A percentile compares a stretch with the other conserved stretches of the same genome.
phyloP scores from a whole-genome alignment of 805 yeast species.

The Henningerozyma blattae region DNA sequence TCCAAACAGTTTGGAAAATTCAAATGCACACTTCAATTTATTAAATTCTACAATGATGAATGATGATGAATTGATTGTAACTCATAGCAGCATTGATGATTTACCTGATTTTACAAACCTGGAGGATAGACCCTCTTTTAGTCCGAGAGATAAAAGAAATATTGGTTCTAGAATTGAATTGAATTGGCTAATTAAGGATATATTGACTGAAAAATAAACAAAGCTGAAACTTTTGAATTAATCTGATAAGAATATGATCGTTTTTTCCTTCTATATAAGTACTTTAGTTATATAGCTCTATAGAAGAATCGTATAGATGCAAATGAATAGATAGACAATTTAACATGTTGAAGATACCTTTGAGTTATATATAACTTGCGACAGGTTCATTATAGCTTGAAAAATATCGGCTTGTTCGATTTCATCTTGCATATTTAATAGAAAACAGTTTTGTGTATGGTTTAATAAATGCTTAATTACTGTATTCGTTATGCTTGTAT shows the following conservation, averaged over 20 bases:
- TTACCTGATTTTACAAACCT: constrained; percentile 18
- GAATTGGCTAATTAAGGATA: constrained; percentile 59
- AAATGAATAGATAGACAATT: too few species aligned
- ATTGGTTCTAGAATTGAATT: constrained; percentile 56
- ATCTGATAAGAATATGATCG: neutral
- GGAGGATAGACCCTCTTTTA: constrained; percentile 22
- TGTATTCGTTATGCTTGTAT: too few species aligned
- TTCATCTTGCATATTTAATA: neutral
- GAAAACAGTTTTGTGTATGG: too few species aligned
- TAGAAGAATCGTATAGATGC: too few species aligned
- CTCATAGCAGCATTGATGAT: constrained; percentile 24
- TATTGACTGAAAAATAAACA: constrained; percentile 30
- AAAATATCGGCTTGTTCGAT: neutral
- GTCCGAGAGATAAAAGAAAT: constrained; percentile 27
- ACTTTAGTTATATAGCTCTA: neutral
- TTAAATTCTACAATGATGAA: constrained; percentile 39
- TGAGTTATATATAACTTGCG: neutral
- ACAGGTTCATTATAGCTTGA: neutral
- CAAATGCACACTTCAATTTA: constrained; percentile 43
- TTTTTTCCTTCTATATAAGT: neutral
- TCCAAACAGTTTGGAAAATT: constrained; percentile 58
- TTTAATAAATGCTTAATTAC: too few species aligned
- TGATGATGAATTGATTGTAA: constrained; percentile 34
- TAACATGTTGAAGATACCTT: too few species aligned
- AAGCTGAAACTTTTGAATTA: too few species aligned